Evolutionary conservation across 1,284 basidiomycete species (phyloP), one percentile per base, ranked within the genome.

Genomic region (Ceratorhiza oryzae-sativae): DNA sequence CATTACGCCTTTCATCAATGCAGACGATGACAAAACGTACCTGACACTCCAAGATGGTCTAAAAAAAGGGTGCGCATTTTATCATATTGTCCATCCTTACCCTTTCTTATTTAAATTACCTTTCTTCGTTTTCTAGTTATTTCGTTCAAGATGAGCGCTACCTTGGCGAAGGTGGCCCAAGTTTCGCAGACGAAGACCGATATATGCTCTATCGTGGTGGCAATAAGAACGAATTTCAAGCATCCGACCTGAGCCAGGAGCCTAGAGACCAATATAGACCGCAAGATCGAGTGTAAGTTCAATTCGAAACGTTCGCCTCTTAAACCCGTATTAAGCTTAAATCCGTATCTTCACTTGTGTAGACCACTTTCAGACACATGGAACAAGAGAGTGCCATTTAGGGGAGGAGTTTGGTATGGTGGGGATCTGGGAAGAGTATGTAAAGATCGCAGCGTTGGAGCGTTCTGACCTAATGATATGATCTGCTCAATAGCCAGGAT

Each of bases 1-100:
- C 39, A 72, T 72, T 45, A 72, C 71, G 12, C 71, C 71, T 3
- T 63, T 72, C 27, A 72, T 72, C 42, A 65, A 63, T 23, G 61
- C 53, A 58, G 56, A 58, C 20, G 41, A 42, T 25, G 71, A 63
- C n/a, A 27, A 18, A 8, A 18, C 25, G 5, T 72, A 72, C 27
- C 15, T 36, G 10, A 72, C 71, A 3, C 53, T 72, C 2, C 34
- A 45, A 18, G 41, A 65, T 13, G 71, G 12, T n/a, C 41, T 72
- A 8, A 42, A 18, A 2, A 49, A 65, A 12, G 49, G 41, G 63
- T 67, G 20, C 6, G 34, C 20, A 9, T 3, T 13, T 27, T 30
- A 8, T 23, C 15, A 45, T 42, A 8, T 41, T 45, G 61, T 13
- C 23, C 10, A 18, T 34, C 9, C 45, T 18, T 32, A 4, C 18